These are phyloP conservation scores for Lindgomyces ingoldianus DNA, from an alignment of 495 filamentous ascomycete genomes.

Conservation along the genomic window DNA sequence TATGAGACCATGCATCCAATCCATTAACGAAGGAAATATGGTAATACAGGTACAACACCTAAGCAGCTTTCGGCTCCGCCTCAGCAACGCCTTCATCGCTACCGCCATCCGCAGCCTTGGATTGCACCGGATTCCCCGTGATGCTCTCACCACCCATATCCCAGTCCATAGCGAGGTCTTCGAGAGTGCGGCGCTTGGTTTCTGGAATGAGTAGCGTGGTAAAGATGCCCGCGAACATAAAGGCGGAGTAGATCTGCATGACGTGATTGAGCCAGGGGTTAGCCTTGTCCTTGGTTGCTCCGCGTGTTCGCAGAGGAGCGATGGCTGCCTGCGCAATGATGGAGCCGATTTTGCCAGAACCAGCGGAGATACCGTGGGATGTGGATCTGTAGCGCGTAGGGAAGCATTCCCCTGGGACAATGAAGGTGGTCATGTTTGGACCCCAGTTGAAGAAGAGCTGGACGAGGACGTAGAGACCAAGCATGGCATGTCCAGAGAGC, in stretches of 20 bases:
- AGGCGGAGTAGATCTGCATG: conserved; percentile 76
- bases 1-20: background rate
- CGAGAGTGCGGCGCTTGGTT: conserved; percentile 67
- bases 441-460: conserved; percentile 54
- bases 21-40: background rate
- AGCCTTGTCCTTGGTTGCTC: conserved; percentile 37
- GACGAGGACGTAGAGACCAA: conserved; percentile 42
- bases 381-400: conserved; percentile 84
- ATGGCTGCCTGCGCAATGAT: conserved; percentile 58
- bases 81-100: background rate
- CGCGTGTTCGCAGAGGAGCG: conserved; percentile 47
- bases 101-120: conserved; percentile 4
- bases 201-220: conserved; percentile 70
- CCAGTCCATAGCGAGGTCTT: conserved; percentile 41
- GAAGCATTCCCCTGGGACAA: conserved; percentile 87
- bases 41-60: background rate
- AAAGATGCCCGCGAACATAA: conserved; percentile 73
- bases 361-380: conserved; percentile 82
- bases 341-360: conserved; percentile 78
- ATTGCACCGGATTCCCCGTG: conserved; percentile 11
- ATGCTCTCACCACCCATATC: conserved; percentile 35
- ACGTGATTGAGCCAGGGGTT: conserved; percentile 76
- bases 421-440: conserved; percentile 87
- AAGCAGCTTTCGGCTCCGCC: background rate
- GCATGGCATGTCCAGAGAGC: conserved; percentile 35